Base-by-base conservation (phyloP, 139 green algal species). In the Medakamo hakoo region DNA sequence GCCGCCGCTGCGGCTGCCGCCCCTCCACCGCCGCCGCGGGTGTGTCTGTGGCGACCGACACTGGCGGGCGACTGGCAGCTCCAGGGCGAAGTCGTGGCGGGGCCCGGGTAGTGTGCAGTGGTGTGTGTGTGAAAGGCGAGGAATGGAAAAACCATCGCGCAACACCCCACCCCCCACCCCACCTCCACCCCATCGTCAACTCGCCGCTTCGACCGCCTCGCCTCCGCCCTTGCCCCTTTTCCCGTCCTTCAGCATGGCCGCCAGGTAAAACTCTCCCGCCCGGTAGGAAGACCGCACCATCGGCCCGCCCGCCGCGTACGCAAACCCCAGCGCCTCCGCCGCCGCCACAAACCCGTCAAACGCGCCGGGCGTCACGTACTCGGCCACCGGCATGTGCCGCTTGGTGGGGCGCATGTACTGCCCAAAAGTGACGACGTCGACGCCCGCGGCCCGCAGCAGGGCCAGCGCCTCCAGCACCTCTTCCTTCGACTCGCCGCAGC, bases 391-490 rank as follows among this genome's bases (percentile, higher is more conserved):
- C 56, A 98, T 73, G 76, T 99, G 93, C 52, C 77, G 65, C 2
- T 81, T 78, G 14, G 93, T 97, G 30, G 93, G 93, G 82, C 95
- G 84, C 73, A 99, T 83, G 79, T 99, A 99, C 80, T 99, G 93
- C 2, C 93, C 93, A 55, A 99, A 76, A 0, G 93, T 99, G 64
- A 95, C 75, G 63, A 94, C 90, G 69, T 95, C 86, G 21, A 95
- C 88, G 20, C 87, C 86, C 22, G 71, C 75, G n/a, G 71, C 76
- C 56, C 77, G 78, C 23, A 94, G 65, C 69, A 93, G 84, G 14
- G 79, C 48, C 83, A 95, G 88, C 9, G 84, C 84, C 65, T 94
- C 86, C 3, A 89, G 80, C 58, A 95, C 71, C 70, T 94, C 86
- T 21, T 91, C 86, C 28, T 91, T 78, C 0, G 68, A 84, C 73